Base-by-base conservation (phyloP, 2,329 filamentous ascomycete genomes). In the Paramyrothecium roridum region DNA sequence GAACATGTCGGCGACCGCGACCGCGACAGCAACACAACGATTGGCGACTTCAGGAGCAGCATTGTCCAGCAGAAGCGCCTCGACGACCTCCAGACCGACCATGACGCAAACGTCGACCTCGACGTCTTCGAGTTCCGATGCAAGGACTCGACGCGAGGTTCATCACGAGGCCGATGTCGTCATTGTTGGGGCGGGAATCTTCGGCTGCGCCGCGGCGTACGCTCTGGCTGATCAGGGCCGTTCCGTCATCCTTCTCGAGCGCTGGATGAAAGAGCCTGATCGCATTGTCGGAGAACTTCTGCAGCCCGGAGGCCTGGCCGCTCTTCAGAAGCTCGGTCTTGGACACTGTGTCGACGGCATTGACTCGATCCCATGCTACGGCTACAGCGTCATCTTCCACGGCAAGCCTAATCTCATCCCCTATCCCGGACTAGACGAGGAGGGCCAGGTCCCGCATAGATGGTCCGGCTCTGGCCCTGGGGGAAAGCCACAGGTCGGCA, bases 241-340 rank as follows among this genome's bases (percentile, higher is more conserved):
- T 59, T 96, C 90, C 70, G 93, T 99, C 23, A 82, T 98, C 23
- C 78, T 99, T 52, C 84, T 99, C 52, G 95, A 99, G 77, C 84
- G 85, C 66, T 96, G 86, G 75, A 79, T 98, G 74, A 91, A 91
- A 73, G 89, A 98, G 77, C 95, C 95, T 20, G 89, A 98, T 76
- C 87, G 95, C 60, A 99, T 99, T 63, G 92, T 99, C 50, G 95
- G 95, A 64, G 95, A 99, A 76, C 77, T 99, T 61, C 78, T 99
- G 64, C 95, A 99, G 74, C 95, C 95, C 0, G 95, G 95, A 52
- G 95, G 95, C 51, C 87, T 96, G 34, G 79, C 84, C 52, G 90
- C 95, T 8, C 79, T 99, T 65, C 82, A 87, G 67, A 85, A 90
- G 68, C 78, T 99, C 51, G 95, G 95, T 3, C 75, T 99, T 60